phyloP scores from a whole-genome alignment of 176 grass and related monocot species.

The Secale cereale region DNA sequence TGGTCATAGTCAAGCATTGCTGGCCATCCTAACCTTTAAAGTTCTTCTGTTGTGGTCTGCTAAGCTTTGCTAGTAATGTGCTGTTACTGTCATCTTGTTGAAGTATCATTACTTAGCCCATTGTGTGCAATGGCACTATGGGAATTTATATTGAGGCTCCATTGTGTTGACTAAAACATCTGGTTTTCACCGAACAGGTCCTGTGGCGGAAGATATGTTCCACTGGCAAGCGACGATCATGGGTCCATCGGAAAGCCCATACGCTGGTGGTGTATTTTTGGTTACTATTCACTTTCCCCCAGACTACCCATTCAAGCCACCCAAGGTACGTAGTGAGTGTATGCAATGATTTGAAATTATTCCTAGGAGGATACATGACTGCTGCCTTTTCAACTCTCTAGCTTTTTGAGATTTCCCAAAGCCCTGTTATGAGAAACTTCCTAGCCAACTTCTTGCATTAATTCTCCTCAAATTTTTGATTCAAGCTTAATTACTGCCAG shows the following conservation, averaged over 20 bases:
- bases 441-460: not conserved
- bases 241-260: constrained; percentile 56
- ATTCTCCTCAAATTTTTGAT: not conserved
- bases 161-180: constrained; percentile 4
- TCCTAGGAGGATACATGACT: not conserved
- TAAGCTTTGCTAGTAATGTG: not conserved
- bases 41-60: not conserved
- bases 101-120: not conserved
- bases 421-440: not conserved
- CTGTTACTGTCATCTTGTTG: not conserved
- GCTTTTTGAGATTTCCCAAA: not conserved
- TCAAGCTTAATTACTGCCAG: not conserved
- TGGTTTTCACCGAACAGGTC: constrained; percentile 17
- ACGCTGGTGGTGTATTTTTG: constrained; percentile 51
- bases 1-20: no score
- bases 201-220: constrained; percentile 54
- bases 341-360: not conserved
- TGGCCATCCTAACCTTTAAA: not conserved
- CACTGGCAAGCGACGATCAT: constrained; percentile 56
- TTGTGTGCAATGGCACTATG: not conserved
- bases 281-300: constrained; percentile 59
- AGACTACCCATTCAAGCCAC: constrained; percentile 59
- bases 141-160: not conserved
- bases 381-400: not conserved
- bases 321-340: constrained; percentile 26